Evolutionary conservation across 2,329 filamentous ascomycete genomes (phyloP).

Genomic region (Xylaria sp.): DNA sequence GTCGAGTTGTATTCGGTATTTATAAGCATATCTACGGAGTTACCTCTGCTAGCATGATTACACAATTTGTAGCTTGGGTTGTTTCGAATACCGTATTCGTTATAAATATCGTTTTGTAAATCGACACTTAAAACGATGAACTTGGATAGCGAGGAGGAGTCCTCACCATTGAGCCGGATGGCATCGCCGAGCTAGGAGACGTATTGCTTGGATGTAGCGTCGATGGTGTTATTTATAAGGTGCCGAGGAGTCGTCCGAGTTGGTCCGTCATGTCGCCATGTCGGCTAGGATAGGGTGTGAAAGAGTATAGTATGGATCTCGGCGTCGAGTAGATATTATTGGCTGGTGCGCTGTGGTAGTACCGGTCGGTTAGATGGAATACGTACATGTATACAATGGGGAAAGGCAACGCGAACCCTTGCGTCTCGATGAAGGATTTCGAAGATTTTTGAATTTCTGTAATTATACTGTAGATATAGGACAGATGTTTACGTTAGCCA

Average conservation of each 20-base stretch:
- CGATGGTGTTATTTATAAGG: neutral
- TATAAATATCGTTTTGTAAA: neutral
- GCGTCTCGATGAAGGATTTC: neutral
- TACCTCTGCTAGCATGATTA: neutral
- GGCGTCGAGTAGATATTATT: neutral
- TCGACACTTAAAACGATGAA: too few relatives aligned
- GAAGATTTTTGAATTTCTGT: neutral
- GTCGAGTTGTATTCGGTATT: neutral
- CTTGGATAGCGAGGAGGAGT: neutral
- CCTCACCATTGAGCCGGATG: neutral
- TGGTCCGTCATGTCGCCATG: neutral
- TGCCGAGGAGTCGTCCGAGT: neutral
- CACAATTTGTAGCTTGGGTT: neutral
- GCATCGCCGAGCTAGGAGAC: neutral
- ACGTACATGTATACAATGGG: neutral
- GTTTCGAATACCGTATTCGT: neutral
- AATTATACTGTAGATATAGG: too few relatives aligned
- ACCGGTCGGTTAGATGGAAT: neutral
- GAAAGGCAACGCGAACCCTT: neutral
- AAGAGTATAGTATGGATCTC: neutral
- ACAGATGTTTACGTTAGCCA: too few relatives aligned
- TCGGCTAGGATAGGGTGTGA: neutral
- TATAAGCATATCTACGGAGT: neutral
- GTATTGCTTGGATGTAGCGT: neutral
- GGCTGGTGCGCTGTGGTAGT: too few relatives aligned